These are phyloP conservation scores for Neurospora sp. DNA, from an alignment of 495 filamentous ascomycete species.

Conservation along the genomic window DNA sequence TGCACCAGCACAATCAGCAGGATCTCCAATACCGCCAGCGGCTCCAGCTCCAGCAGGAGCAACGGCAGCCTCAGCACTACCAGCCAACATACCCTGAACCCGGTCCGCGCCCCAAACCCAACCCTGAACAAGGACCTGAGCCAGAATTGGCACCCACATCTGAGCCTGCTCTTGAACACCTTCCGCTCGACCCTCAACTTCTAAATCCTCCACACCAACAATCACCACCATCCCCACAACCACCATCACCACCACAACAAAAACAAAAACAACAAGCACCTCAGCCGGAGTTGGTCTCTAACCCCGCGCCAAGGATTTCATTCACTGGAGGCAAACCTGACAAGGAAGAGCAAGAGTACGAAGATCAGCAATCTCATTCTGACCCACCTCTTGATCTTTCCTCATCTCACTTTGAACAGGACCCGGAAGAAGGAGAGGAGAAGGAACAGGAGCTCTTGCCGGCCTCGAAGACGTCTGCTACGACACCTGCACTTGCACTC, in stretches of 20 bases:
- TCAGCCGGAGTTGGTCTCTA: not conserved
- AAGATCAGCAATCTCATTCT: not conserved
- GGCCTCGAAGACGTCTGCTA: not conserved
- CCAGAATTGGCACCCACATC: slow-evolving; percentile 3
- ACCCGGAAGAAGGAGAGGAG: not conserved
- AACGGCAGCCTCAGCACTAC: not conserved
- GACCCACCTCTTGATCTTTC: not conserved
- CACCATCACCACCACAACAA: not conserved
- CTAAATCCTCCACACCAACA: not conserved
- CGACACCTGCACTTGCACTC: slow-evolving; percentile 4
- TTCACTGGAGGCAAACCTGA: not conserved
- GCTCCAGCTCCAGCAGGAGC: not conserved
- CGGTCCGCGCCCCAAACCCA: not conserved
- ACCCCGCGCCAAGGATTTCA: not conserved
- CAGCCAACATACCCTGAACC: not conserved
- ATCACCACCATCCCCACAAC: not conserved
- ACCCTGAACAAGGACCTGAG: slow-evolving; percentile 4
- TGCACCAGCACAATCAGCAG: slow-evolving; percentile 1
- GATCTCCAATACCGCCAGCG: not conserved
- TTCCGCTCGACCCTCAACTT: not conserved
- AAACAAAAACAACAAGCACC: not conserved
- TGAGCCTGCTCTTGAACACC: not conserved
- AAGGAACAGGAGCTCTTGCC: slow-evolving; percentile 1
- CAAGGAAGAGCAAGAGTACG: not conserved
- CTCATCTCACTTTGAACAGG: not conserved